Evolutionary conservation across 495 filamentous ascomycete species (phyloP).

Genomic region (Peziza echinospora): DNA sequence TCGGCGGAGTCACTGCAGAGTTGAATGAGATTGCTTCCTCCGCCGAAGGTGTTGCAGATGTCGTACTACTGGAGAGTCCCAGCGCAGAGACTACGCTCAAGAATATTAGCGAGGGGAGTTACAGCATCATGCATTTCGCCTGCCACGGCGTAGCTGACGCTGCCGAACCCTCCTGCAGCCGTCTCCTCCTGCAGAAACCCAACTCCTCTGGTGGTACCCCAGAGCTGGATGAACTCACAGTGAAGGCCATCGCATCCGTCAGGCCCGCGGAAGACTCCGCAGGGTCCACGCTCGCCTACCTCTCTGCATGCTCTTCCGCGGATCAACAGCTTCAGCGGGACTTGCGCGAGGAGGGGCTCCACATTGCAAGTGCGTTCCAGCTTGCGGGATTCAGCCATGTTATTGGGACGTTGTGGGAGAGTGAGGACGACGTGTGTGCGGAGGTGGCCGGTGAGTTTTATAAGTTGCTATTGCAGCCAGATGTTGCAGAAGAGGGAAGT

Average conservation of each 20-base stretch:
- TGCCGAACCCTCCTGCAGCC: conserved; percentile 10
- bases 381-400: conserved; percentile 23
- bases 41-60: background rate
- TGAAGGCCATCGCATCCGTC: background rate
- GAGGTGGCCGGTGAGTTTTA: conserved; percentile 5
- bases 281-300: conserved; percentile 6
- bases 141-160: conserved; percentile 9
- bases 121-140: conserved; percentile 13
- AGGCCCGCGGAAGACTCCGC: conserved; percentile 1
- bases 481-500: background rate
- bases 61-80: background rate
- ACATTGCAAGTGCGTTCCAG: conserved; percentile 20
- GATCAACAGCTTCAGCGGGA: conserved; percentile 3
- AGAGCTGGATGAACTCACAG: conserved; percentile 1
- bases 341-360: conserved; percentile 18
- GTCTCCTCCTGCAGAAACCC: conserved; percentile 8
- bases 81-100: conserved; percentile 1
- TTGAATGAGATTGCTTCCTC: background rate
- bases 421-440: background rate
- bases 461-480: conserved; percentile 2
- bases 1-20: conserved; percentile 4
- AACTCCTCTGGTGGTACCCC: too few relatives aligned
- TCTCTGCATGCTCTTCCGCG: conserved; percentile 22
- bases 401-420: conserved; percentile 21
- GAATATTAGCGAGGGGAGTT: conserved; percentile 2